A percentile compares a stretch with the other conserved stretches of the same genome.
Conservation (phyloP, 352 stramenopile species). For the Albugo candida region DNA sequence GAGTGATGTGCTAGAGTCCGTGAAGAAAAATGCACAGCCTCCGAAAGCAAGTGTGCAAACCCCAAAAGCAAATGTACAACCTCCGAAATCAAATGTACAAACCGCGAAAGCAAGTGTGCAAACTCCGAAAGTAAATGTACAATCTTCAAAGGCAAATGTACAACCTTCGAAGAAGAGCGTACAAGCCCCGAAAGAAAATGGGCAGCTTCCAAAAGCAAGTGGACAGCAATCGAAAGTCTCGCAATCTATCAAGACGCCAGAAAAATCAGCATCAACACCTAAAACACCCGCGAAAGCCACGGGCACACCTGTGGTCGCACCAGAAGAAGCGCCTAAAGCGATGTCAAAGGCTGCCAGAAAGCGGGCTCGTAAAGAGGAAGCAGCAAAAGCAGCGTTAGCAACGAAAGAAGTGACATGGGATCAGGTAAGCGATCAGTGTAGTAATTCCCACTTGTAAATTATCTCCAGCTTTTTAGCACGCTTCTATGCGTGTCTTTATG, state of each 20-base stretch:
- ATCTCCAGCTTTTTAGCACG: background rate
- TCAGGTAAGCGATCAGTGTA: slow-evolving; percentile 19
- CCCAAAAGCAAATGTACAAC: background rate
- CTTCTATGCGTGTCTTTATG: slow-evolving; percentile 6
- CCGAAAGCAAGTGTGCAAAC: no score
- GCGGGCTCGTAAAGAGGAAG: slow-evolving; percentile 22
- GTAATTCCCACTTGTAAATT: slow-evolving; percentile 10
- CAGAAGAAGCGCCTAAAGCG: background rate
- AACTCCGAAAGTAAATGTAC: slow-evolving; percentile 3
- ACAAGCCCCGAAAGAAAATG: slow-evolving; percentile 4
- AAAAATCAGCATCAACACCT: background rate
- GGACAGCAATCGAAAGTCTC: background rate
- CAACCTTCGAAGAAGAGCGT: background rate
- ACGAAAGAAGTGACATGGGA: slow-evolving; percentile 19
- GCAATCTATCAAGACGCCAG: background rate
- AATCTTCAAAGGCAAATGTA: background rate
- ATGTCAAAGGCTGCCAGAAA: slow-evolving; percentile 42
- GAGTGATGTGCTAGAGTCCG: no score
- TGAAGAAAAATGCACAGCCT: no score
- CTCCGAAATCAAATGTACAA: background rate
- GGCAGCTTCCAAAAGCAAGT: slow-evolving; percentile 1
- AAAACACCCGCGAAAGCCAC: background rate
- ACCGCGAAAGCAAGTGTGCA: slow-evolving; percentile 3
- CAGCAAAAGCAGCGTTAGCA: slow-evolving; percentile 7
- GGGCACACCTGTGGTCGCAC: background rate